phyloP scores from a whole-genome alignment of 352 stramenopile species.

The Phytopythium vexans region DNA sequence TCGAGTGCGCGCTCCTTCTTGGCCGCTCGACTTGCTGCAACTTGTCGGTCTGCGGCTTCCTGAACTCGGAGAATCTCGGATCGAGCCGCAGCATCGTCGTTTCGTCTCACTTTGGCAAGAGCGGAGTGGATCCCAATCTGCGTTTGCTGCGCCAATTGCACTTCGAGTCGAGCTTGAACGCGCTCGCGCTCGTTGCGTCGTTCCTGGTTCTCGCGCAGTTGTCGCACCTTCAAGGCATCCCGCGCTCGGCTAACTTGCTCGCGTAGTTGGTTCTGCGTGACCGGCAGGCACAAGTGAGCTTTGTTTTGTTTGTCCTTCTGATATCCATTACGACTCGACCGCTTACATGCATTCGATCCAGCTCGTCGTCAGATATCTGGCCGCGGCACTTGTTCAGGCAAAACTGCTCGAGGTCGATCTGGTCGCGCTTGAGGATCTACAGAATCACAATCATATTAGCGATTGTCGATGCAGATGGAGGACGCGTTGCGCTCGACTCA shows the following conservation, averaged over 20 bases:
- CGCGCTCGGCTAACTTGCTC: no score
- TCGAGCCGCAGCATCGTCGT: background rate
- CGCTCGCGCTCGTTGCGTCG: no score
- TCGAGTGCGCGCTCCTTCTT: background rate
- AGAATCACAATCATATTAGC: background rate
- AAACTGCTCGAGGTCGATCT: background rate
- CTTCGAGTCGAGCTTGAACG: background rate
- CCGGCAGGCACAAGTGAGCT: no score
- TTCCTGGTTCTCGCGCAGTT: no score
- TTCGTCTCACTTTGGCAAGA: background rate
- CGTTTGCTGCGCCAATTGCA: background rate
- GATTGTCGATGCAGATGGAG: background rate
- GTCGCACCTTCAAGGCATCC: no score
- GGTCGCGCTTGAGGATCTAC: background rate
- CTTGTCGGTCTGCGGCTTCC: constrained; percentile 1
- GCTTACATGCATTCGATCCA: background rate
- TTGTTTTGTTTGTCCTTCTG: no score
- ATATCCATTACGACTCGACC: no score
- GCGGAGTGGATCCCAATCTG: constrained; percentile 1
- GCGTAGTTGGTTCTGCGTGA: no score
- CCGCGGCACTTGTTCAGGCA: constrained; percentile 3
- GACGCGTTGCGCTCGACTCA: background rate
- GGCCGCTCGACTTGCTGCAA: background rate
- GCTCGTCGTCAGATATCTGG: background rate
- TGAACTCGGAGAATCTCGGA: background rate